Percentiles rank a stretch among this genome's conserved stretches.
These are phyloP conservation scores for Triglochin maritima DNA, from an alignment of 106 monocot species.

Conservation along the genomic window DNA sequence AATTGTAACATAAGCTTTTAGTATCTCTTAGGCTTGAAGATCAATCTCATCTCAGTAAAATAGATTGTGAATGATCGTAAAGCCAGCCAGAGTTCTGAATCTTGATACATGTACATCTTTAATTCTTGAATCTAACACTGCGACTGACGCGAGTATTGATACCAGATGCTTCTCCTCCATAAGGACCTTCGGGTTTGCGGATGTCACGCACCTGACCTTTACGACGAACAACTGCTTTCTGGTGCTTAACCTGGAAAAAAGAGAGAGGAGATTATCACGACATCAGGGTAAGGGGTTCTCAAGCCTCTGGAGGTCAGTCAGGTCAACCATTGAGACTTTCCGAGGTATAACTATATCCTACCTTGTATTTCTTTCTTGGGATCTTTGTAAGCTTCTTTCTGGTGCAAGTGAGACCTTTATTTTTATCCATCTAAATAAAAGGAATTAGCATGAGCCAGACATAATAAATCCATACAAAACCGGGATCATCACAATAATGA, in stretches of 20 bases:
- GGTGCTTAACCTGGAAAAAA: slow-evolving; percentile 57
- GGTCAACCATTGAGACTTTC: too few species aligned
- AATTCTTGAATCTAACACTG: slow-evolving; percentile 63
- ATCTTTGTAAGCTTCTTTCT: slow-evolving; percentile 78
- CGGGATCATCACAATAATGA: too few species aligned
- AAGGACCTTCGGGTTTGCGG: slow-evolving; percentile 63
- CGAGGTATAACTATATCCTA: slow-evolving; percentile 1
- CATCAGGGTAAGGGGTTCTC: too few species aligned
- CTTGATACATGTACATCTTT: neutral
- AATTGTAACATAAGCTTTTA: too few species aligned
- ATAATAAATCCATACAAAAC: neutral
- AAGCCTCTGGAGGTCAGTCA: too few species aligned
- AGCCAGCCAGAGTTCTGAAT: too few species aligned
- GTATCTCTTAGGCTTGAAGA: too few species aligned
- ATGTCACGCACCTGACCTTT: slow-evolving; percentile 88
- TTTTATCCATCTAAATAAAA: slow-evolving; percentile 69
- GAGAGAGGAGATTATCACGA: neutral
- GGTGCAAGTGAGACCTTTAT: slow-evolving; percentile 68
- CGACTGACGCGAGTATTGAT: slow-evolving; percentile 65
- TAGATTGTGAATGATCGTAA: too few species aligned
- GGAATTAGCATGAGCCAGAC: neutral
- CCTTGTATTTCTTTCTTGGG: slow-evolving; percentile 98
- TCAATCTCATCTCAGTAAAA: too few species aligned
- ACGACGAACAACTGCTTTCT: slow-evolving; percentile 51
- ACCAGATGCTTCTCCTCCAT: slow-evolving; percentile 78